Evolutionary conservation across 805 yeast genomes (phyloP), one percentile per base, ranked within the genome.

Genomic region (Lipomyces kockii): DNA sequence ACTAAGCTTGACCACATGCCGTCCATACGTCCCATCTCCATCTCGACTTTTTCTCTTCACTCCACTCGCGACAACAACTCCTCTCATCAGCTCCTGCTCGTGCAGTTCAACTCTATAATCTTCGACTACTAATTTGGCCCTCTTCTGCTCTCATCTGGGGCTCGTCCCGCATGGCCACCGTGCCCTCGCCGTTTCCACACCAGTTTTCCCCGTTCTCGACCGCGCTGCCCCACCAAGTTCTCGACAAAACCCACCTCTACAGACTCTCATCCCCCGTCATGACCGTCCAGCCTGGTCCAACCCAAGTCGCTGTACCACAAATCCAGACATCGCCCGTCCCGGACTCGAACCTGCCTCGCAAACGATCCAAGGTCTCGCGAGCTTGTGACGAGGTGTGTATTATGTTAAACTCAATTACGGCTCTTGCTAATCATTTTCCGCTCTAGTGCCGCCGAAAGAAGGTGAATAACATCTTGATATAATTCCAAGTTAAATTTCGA

Each of bases 291-390:
- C 22, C 34, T 14, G 34, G 55, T 32, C 39, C 54, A 14, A 25
- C 43, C 20, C 61, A 20, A 14, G 29, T 39, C n/a, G 61, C 17
- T 12, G 27, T 12, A 37, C 62, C 25, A 14, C 62, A 32, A 55
- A 9, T 14, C 35, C 43, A 35, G 60, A n/a, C 25, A 6, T 17
- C 58, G 6, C 9, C 61, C 14, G 58, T 54, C 20, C 6, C 52
- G 20, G 59, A 46, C 27, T 6, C 60, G 35, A n/a, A 14, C 39
- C 4, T 60, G n/a, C 79, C 78, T 14, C 78, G 87, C 35, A 85
- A 84, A 73, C 74, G 88, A 39, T 80, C 86, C 43, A 85, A 85
- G 73, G 86, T 85, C 0, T 84, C 87, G 8, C 74, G 88, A 29
- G 88, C 88, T 32, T 85, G 88, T 73, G 88, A 85, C 73, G 82